Evolutionary conservation across 805 yeast species (phyloP), one percentile per base, ranked within the genome.

Genomic region (Yamadazyma sp.): DNA sequence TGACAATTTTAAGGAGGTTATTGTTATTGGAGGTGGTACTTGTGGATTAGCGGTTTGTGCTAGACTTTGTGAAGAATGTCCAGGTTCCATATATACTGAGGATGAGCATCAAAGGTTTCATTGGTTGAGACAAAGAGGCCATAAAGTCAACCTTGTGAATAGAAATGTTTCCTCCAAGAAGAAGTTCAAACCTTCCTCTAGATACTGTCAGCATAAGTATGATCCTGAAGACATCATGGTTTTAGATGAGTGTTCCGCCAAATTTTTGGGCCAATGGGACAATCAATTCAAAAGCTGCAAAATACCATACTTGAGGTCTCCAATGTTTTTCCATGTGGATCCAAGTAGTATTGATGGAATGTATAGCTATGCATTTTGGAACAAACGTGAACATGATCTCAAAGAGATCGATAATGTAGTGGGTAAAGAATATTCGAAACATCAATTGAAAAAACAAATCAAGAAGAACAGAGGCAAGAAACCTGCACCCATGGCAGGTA

Each of bases 271-370:
- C 1, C 71, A 65, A 41, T 70, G 74, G 75, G 58, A 65, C 38
- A 56, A 54, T 26, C 74, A 69, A 40, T 68, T 70, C 47, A 55
- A 47, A 2, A 45, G 62, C 2, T 66, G 73, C 44, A 59, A 58
- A 32, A 70, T 69, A 20, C 73, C 73, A 1, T 55, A 49, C 36
- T 50, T 70, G 8, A 47, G 75, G 15, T 63, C 70, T 4, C 75
- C 75, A 3, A 70, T 70, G 75, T 68, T 69, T 37, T 70, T 70
- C 44, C 75, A 69, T 35, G 64, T 65, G 0, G 75, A 70, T 38
- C 73, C 75, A 0, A 58, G 51, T 3, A 66, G 65, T 43, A 49
- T 69, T 7, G 75, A 69, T 43, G 72, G 68, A 0, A 42, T 70
- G 55, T 58, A 61, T n/a, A 60, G 63, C 6, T 69, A 48, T 49